These are phyloP conservation scores for Wickerhamiella kurtzmanii DNA, from an alignment of 805 yeast species.

Conservation along the genomic window DNA sequence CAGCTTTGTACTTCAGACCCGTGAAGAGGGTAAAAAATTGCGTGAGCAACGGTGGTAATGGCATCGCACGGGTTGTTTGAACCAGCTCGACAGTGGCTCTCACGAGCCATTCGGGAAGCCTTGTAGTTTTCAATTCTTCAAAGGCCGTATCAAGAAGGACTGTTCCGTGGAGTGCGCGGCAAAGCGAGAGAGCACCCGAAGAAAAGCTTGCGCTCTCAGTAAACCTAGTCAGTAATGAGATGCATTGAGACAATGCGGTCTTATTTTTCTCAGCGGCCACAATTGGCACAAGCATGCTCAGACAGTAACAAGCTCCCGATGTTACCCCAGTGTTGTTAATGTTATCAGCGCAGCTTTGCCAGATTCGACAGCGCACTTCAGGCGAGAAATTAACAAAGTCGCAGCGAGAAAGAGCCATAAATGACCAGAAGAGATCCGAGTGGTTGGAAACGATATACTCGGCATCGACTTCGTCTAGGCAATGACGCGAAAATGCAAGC, in stretches of 20 bases:
- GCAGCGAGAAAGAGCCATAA: not conserved
- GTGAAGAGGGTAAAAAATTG: not conserved
- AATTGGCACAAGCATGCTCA: not conserved
- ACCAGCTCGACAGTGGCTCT: not conserved
- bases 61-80: not conserved
- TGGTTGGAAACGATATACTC: not conserved
- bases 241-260: not conserved
- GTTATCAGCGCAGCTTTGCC: not conserved
- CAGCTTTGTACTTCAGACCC: not conserved
- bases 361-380: not conserved
- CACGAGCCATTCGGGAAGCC: not conserved
- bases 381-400: not conserved
- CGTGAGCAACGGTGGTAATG: not conserved
- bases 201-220: not conserved
- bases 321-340: not conserved
- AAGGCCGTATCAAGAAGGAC: not conserved
- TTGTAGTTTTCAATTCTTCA: not conserved
- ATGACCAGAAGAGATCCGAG: not conserved
- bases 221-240: not conserved
- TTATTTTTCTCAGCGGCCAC: not conserved
- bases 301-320: not conserved
- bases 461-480: not conserved
- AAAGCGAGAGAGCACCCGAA: not conserved
- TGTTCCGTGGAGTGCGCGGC: not conserved
- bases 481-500: not conserved